Evolutionary conservation across 2,329 filamentous ascomycete genomes (phyloP), one percentile per base, ranked within the genome.

Genomic region (Aspergillus luchuensis): DNA sequence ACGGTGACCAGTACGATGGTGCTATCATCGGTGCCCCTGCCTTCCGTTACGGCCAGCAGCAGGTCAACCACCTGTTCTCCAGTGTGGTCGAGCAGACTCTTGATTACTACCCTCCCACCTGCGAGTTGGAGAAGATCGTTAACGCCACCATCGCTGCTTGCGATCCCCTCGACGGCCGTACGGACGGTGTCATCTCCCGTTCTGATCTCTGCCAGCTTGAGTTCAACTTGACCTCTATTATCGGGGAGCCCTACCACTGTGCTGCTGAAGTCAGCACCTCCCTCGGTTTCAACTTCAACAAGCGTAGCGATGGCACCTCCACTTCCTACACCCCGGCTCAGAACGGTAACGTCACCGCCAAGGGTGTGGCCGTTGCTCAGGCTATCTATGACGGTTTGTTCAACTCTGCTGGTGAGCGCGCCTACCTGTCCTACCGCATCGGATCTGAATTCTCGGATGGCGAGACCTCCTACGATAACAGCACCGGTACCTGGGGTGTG

Each of bases 111-210:
- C 78, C 80, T 2, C 74, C 77, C 3, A 71, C 55, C 67, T 82
- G 66, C 28, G 66, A 72, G 52, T 15, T 73, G 33, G 62, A 63
- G 11, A 71, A 72, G 61, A 71, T 73, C 41, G 76, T 82, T n/a
- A 86, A 85, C 66, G 72, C 76, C 48, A 86, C 84, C 2, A 84
- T 87, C 53, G 72, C 74, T 1, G 79, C 79, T 21, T 87, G 84
- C 50, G 84, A 87, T 61, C 71, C 78, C 7, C 73, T 87, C 3
- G 85, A 87, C 55, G 84, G 85, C 2, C 75, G 76, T 38, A 77
- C 74, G 0, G 84, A 87, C 57, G 83, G 84, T 8, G 81, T 87
- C 5, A 76, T 87, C 45, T 73, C 79, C 6, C 76, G 81, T 8
- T 77, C 77, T 0, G 80, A 83, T 56, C 74, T 83, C 4, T 83